Conservation (phyloP, 768 basidiomycete species). For the Tulasnella calospora region DNA sequence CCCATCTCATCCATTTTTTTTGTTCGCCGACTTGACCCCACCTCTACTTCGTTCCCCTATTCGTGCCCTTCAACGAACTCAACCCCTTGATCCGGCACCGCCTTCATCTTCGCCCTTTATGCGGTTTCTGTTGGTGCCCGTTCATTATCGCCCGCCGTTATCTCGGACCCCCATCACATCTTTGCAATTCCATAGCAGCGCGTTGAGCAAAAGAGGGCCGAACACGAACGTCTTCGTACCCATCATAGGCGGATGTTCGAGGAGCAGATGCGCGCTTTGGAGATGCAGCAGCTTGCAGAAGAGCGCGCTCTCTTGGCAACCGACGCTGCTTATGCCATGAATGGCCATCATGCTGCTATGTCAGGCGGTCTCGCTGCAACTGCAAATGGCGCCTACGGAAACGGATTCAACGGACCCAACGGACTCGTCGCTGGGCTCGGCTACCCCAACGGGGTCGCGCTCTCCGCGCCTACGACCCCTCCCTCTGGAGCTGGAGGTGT, state of each 20-base stretch:
- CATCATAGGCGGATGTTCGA: conserved; percentile 89
- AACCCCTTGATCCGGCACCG: neutral
- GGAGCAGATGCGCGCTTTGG: conserved; percentile 91
- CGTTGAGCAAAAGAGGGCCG: conserved; percentile 79
- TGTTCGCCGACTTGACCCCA: neutral
- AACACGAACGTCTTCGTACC: conserved; percentile 85
- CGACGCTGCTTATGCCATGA: conserved; percentile 46
- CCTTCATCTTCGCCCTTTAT: conserved; percentile 18
- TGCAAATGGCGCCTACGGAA: conserved; percentile 36
- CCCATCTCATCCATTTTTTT: neutral
- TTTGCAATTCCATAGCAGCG: conserved; percentile 46
- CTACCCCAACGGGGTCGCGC: conserved; percentile 66
- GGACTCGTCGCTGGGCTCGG: neutral
- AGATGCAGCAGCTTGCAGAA: conserved; percentile 79
- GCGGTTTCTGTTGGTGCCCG: conserved; percentile 21
- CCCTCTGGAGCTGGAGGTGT: conserved; percentile 53
- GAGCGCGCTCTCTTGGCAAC: conserved; percentile 58
- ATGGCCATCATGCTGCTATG: neutral
- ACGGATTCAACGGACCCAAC: conserved; percentile 35
- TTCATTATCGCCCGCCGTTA: neutral
- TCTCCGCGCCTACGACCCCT: conserved; percentile 83
- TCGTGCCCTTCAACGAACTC: neutral
- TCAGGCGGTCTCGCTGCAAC: neutral
- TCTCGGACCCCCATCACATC: neutral
- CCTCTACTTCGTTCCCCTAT: neutral